Evolutionary conservation across 2,329 filamentous ascomycete genomes (phyloP), one percentile per base, ranked within the genome.

Genomic region (Fusarium redolens): DNA sequence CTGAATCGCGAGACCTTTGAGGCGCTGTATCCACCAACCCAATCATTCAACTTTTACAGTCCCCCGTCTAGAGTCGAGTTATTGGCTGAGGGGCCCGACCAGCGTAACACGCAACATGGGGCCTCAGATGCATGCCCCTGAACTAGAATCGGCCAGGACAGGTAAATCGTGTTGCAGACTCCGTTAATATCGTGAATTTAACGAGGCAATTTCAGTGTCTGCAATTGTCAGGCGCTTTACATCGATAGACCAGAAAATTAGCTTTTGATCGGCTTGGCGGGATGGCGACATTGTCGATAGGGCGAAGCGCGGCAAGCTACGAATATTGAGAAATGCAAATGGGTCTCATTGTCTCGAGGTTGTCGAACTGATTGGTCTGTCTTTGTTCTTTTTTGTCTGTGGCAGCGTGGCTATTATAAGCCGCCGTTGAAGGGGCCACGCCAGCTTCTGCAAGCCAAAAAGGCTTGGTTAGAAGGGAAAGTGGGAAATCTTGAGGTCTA

Each of bases 241-340:
- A 56, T 68, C 59, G 47, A 74, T 65, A 72, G 63, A 65, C 58
- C 55, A 61, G 50, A 57, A 72, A 65, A 57, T 70, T 74, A 72
- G 68, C 69, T 57, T 52, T 45, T 63, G 43, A 58, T 68, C 67
- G 41, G n/a, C 54, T 58, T 68, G 67, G 61, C 70, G 68, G 62
- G 50, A 73, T 73, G 71, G 71, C 71, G 71, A 73, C 71, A 73
- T 73, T 57, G 31, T 67, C 62, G 67, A 61, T 67, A 63, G 57
- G 71, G 70, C 66, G 40, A 74, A 73, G 71, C 67, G 71, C 71
- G 71, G 55, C 22, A 74, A 68, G 50, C 71, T 51, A 58, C 44
- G 40, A 47, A 56, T 61, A 47, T 73, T 59, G 54, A 65, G 37
- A 43, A 51, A 60, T 60, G 60, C 10, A 33, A 41, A 35, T 35